These are phyloP conservation scores for Clonostachys byssicola DNA, from an alignment of 2,329 filamentous ascomycete genomes.

Conservation along the genomic window DNA sequence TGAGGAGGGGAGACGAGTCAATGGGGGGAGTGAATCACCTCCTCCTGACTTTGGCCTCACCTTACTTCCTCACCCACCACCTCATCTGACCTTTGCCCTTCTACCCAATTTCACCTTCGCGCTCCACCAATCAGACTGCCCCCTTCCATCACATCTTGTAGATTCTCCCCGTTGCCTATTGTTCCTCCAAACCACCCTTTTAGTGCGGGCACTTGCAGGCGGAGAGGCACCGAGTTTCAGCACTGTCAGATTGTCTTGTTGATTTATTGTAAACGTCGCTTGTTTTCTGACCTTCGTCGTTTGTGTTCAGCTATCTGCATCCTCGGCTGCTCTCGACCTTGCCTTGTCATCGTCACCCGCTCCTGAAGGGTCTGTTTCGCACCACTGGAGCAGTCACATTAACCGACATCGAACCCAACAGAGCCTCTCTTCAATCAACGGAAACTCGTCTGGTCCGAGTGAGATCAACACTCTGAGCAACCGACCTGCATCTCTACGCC, in stretches of 20 bases:
- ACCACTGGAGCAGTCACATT: conserved; percentile 56
- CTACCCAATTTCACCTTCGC: too few species aligned
- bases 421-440: conserved; percentile 46
- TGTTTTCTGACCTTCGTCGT: conserved; percentile 22
- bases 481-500: conserved; percentile 44
- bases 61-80: too few species aligned
- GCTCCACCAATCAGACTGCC: not conserved
- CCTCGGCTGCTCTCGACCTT: conserved; percentile 77
- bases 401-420: conserved; percentile 66
- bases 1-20: too few species aligned
- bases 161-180: not conserved
- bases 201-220: not conserved
- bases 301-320: conserved; percentile 66
- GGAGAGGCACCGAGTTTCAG: not conserved
- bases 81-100: too few species aligned
- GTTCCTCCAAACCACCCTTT: not conserved
- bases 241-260: not conserved
- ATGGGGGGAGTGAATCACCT: too few species aligned
- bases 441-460: conserved; percentile 29
- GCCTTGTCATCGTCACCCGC: conserved; percentile 65
- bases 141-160: not conserved
- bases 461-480: conserved; percentile 33
- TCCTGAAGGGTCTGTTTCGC: conserved; percentile 42
- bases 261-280: not conserved
- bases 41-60: too few species aligned